Evolutionary conservation across 2,329 filamentous ascomycete species (phyloP), one percentile per base, ranked within the genome.

Genomic region (Colletotrichum sojae): DNA sequence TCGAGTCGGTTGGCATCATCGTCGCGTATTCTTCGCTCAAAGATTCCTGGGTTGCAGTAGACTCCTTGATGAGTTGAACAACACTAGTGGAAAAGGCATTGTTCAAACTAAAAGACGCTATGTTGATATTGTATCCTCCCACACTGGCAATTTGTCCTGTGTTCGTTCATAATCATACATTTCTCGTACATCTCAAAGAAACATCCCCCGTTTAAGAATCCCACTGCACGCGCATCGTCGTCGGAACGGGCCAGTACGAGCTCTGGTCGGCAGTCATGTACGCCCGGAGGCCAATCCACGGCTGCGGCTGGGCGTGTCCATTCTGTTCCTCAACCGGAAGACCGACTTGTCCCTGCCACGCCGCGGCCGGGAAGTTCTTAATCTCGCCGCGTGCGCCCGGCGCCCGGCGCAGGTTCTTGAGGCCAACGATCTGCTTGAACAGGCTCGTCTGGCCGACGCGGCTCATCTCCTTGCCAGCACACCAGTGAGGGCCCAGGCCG

Each of bases 401-500:
- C 3, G 69, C 72, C 15, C 73, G 71, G 18, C 72, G 68, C 45
- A 78, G 58, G n/a, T 74, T 74, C 18, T 71, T 70, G 4, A 75
- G 71, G 6, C 72, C 67, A 15, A 75, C 71, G 12, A 76, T 67
- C 43, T 61, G 70, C 69, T 75, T 74, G 58, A 77, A 71, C 25
- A 76, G 54, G 6, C 69, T 72, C 8, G 71, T 71, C 60, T 74
- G 62, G 1, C 73, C 72, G 13, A 69, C 66, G 9, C 72, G 71
- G 55, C 71, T 83, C 27, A 84, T 82, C n/a, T 86, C 81, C 67
- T 67, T 70, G 15, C 67, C 67, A 8, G 67, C 67, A 31, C 71
- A 79, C 79, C 22, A 85, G 72, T 88, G 85, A 16, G 85, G 81
- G 0, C 87, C 88, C 31, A 82, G 78, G 43, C 86, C 86, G 70